Evolutionary conservation across 352 stramenopile species (phyloP).

Genomic region (Globisporangium perplexum): DNA sequence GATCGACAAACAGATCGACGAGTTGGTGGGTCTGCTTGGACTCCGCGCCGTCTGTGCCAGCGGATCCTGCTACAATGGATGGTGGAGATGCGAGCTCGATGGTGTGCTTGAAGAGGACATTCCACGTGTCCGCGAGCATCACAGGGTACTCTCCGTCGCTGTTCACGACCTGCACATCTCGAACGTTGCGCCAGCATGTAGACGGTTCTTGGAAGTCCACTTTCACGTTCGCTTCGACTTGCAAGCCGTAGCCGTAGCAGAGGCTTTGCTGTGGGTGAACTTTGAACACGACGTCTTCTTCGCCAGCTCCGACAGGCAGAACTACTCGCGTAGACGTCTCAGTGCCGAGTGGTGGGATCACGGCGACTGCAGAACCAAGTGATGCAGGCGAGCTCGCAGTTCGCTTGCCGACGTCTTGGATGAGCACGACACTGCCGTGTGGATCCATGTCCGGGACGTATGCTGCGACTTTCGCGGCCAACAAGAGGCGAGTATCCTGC

Average conservation of each 20-base stretch:
- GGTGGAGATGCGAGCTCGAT: slow-evolving; percentile 27
- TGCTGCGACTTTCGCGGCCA: slow-evolving; percentile 7
- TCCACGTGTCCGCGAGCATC: slow-evolving; percentile 41
- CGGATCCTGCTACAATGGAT: neutral
- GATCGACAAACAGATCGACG: slow-evolving; percentile 39
- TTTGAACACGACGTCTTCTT: slow-evolving; percentile 30
- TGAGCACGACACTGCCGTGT: slow-evolving; percentile 36
- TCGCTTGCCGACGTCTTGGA: slow-evolving; percentile 26
- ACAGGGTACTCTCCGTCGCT: slow-evolving; percentile 37
- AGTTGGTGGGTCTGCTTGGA: slow-evolving; percentile 3
- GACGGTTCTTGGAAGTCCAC: slow-evolving; percentile 34
- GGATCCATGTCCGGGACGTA: slow-evolving; percentile 28
- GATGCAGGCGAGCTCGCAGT: neutral
- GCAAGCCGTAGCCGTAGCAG: slow-evolving; percentile 50
- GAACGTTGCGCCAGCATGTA: slow-evolving; percentile 42
- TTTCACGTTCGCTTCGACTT: slow-evolving; percentile 38
- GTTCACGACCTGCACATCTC: slow-evolving; percentile 39
- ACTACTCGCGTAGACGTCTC: slow-evolving; percentile 24
- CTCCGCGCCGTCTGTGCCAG: neutral
- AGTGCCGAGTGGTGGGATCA: slow-evolving; percentile 21
- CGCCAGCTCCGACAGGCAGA: slow-evolving; percentile 13
- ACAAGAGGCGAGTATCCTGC: slow-evolving; percentile 8
- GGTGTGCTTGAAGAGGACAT: slow-evolving; percentile 54
- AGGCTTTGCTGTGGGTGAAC: slow-evolving; percentile 37
- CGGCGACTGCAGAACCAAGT: slow-evolving; percentile 15